Base-by-base conservation (phyloP, 495 filamentous ascomycete species). In the Parathielavia hyrcaniae region DNA sequence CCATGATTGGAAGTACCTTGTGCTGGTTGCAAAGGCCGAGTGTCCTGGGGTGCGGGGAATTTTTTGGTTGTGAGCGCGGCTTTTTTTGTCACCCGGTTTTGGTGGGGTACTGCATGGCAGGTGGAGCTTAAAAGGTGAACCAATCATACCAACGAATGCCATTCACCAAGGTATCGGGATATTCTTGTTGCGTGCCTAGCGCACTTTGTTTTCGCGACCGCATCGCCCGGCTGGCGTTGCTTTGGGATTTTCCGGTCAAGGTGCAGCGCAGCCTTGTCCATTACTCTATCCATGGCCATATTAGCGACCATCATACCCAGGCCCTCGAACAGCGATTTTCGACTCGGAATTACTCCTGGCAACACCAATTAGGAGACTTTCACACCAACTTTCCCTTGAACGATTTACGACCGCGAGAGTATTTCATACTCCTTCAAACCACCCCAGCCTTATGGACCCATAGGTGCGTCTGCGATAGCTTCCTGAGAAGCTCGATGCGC, bases 181-280 rank as follows among this genome's bases (percentile, higher is more conserved):
- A 65, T 54, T 30, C 23, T 39, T 68, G 30, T 50, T 63, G 32
- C 69, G 20, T 41, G 49, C 69, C 67, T 71, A 69, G 67, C 64
- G 67, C 58, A 10, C 1, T 63, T 65, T 43, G 65, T 58, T 67
- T 71, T 67, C 61, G 67, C 62, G 65, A 59, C 61, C 16, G 63
- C 58, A 60, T 20, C 38, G 54, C 41, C 69, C 65, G 62, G 59
- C 61, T 56, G 50, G 50, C 55, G 61, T 32, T 51, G 39, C 44
- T 61, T 65, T 60, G 62, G 61, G 65, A 65, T 71, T 69, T 64
- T 67, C n/a, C 50, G 58, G 45, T 55, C 58, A 34, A 39, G 54
- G 58, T 59, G 58, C 57, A 58, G 57, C 47, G 23, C 47, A 55
- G 53, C 58, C 56, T 55, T 59, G 40, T 14, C 49, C 3, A n/a